Evolutionary conservation across 495 filamentous ascomycete species (phyloP).

Genomic region (Hypoxylon trugodes): DNA sequence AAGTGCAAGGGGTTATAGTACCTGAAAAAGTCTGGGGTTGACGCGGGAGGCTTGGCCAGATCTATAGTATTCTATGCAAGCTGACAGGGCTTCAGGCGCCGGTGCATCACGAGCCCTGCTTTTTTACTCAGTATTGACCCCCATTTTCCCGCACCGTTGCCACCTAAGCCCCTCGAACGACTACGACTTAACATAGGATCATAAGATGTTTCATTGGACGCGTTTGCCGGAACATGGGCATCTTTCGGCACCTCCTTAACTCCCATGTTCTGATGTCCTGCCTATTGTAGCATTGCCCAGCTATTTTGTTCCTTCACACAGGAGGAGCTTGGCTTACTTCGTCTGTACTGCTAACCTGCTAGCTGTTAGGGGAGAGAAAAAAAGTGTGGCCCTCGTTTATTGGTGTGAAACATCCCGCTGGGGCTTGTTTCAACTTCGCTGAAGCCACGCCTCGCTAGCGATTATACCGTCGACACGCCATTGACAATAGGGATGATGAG

Average conservation of each 20-base stretch:
- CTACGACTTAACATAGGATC: constrained; percentile 8
- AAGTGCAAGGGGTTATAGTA: background rate
- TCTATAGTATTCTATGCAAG: constrained; percentile 4
- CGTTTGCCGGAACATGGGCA: background rate
- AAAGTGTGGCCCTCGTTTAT: constrained; percentile 30
- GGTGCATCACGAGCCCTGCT: constrained; percentile 11
- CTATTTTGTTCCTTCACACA: background rate
- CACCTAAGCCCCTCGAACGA: constrained; percentile 5
- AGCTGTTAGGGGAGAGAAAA: background rate
- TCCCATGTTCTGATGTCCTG: constrained; percentile 14
- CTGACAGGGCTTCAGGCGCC: constrained; percentile 13
- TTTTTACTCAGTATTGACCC: background rate
- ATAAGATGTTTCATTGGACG: constrained; percentile 1
- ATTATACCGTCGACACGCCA: constrained; percentile 8
- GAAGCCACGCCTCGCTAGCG: constrained; percentile 4
- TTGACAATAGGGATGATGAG: constrained; percentile 3
- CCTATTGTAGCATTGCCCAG: constrained; percentile 6
- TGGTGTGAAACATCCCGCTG: constrained; percentile 5
- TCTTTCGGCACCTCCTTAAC: constrained; percentile 11
- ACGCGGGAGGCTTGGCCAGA: constrained; percentile 25
- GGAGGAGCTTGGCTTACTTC: too few relatives aligned
- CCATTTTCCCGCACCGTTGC: background rate
- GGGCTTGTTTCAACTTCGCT: constrained; percentile 22
- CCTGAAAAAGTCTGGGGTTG: constrained; percentile 16
- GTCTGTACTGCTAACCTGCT: background rate